phyloP scores from a whole-genome alignment of 176 grass and related monocot genomes.

The Aechmea fasciata region DNA sequence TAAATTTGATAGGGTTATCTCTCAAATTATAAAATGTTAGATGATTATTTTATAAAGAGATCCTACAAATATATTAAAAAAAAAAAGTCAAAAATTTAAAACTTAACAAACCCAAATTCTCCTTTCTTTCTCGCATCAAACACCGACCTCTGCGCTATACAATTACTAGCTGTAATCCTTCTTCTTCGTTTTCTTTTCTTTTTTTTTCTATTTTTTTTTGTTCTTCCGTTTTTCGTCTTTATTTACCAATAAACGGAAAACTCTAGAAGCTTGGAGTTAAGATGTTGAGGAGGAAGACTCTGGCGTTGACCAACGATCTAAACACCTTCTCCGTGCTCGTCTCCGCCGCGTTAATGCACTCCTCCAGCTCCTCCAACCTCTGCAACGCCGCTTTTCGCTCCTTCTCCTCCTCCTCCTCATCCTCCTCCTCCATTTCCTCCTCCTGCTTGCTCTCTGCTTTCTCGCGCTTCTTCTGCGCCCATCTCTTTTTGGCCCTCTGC shows the following conservation, averaged over 20 bases:
- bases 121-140: too few species aligned
- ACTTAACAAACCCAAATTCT: too few species aligned
- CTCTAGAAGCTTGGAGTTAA: constrained; percentile 41
- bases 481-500: neutral
- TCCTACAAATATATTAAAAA: too few species aligned
- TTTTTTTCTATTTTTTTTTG: too few species aligned
- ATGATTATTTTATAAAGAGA: too few species aligned
- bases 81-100: too few species aligned
- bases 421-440: neutral
- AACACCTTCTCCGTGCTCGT: constrained; percentile 55
- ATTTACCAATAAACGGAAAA: neutral
- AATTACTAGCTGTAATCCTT: too few species aligned
- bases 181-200: too few species aligned
- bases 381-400: constrained; percentile 44
- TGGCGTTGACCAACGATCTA: constrained; percentile 49
- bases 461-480: too few species aligned
- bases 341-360: constrained; percentile 49
- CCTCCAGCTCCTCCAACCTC: constrained; percentile 39
- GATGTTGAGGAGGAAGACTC: constrained; percentile 83
- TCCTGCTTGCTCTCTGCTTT: neutral
- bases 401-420: constrained; percentile 28
- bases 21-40: too few species aligned
- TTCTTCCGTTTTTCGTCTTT: neutral
- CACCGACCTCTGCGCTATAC: too few species aligned
- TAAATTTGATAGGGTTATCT: too few species aligned